Conservation (phyloP, 345 rosid genomes). For the Hibiscus trionum region DNA sequence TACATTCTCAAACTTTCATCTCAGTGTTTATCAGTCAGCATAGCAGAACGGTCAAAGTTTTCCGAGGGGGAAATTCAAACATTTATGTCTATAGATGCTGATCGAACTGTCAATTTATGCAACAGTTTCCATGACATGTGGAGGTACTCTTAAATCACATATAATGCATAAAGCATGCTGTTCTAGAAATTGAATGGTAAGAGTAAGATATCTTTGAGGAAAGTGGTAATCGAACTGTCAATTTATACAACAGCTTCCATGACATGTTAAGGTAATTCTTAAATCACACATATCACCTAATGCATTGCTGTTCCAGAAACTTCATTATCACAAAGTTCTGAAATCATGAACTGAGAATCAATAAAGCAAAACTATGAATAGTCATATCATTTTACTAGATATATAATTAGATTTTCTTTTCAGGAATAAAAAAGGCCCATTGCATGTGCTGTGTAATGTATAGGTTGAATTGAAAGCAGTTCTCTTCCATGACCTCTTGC, state of each 20-base stretch:
- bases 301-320: background rate
- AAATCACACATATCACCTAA: background rate
- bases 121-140: constrained; percentile 91
- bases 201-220: background rate
- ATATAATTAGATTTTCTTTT: background rate
- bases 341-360: background rate
- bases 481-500: background rate
- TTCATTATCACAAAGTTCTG: background rate
- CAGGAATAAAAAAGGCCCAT: background rate
- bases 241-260: no score
- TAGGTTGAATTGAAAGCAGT: background rate
- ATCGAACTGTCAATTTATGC: constrained; percentile 73
- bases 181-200: background rate
- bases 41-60: constrained; percentile 65
- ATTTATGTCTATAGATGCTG: constrained; percentile 95
- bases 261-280: no score
- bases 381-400: background rate
- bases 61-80: constrained; percentile 95
- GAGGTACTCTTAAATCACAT: constrained; percentile 45
- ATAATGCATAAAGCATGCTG: background rate
- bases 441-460: background rate
- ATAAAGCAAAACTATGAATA: background rate
- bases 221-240: background rate
- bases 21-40: constrained; percentile 68
- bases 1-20: constrained; percentile 19